These are phyloP conservation scores for Echria macrotheca DNA, from an alignment of 495 filamentous ascomycete species.

Conservation along the genomic window DNA sequence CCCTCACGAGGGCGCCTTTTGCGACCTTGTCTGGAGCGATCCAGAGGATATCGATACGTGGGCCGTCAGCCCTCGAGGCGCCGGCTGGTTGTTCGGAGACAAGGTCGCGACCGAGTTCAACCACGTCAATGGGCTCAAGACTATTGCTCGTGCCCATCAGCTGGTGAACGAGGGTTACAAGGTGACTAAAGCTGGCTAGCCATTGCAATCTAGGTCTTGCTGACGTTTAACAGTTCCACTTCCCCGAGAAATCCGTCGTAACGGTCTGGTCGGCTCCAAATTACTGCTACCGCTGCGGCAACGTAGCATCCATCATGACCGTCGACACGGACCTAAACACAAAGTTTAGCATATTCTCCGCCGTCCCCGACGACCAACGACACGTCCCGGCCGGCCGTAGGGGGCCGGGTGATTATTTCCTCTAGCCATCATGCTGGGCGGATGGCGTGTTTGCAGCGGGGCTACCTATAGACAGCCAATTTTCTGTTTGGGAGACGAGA, in stretches of 20 bases:
- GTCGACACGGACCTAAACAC: constrained; percentile 78
- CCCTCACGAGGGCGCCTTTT: constrained; percentile 96
- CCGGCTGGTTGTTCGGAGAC: constrained; percentile 95
- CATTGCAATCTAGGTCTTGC: background rate
- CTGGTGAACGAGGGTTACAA: constrained; percentile 98
- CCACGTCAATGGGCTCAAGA: constrained; percentile 89
- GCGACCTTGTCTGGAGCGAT: constrained; percentile 97
- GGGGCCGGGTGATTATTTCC: constrained; percentile 87
- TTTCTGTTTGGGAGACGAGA: too few species aligned
- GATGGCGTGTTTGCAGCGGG: too few species aligned
- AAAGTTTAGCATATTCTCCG: constrained; percentile 89
- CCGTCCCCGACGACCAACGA: constrained; percentile 86
- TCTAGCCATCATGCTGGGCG: too few species aligned
- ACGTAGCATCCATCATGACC: constrained; percentile 95
- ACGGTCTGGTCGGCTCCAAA: constrained; percentile 98
- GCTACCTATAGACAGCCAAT: too few species aligned
- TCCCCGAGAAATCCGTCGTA: constrained; percentile 92
- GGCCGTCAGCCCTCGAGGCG: constrained; percentile 91
- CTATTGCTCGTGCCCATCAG: constrained; percentile 94
- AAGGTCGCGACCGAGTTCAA: constrained; percentile 99
- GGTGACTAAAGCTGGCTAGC: constrained; percentile 35
- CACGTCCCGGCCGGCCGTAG: constrained; percentile 77
- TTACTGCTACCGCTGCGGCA: constrained; percentile 98
- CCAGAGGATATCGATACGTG: constrained; percentile 98
- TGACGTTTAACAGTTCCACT: constrained; percentile 64